phyloP scores from a whole-genome alignment of 2,329 filamentous ascomycete species.

The Ceratocystis colombiana region DNA sequence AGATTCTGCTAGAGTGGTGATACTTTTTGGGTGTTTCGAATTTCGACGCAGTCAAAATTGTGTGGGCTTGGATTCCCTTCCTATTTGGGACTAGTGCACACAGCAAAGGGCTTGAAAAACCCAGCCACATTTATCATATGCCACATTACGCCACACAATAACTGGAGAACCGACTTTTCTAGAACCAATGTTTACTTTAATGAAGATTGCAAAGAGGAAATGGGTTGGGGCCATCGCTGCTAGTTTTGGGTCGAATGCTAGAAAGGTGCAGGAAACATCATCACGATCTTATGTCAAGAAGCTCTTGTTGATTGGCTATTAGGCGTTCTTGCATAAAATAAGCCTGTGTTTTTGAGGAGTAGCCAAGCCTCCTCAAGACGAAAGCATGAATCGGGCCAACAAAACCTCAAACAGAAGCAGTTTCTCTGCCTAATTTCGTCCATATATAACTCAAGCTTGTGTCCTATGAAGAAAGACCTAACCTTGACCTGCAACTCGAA shows the following conservation, averaged over 20 bases:
- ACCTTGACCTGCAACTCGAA: neutral
- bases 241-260: too few relatives aligned
- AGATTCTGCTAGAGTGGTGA: constrained; percentile 24
- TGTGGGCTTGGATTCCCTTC: constrained; percentile 23
- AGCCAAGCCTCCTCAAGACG: neutral
- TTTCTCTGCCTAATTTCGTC: constrained; percentile 9
- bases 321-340: neutral
- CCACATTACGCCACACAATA: neutral
- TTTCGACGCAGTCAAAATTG: constrained; percentile 24
- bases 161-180: neutral
- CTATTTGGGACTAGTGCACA: constrained; percentile 25
- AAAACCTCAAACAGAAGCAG: neutral
- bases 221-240: too few relatives aligned
- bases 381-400: neutral
- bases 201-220: neutral
- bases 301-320: neutral
- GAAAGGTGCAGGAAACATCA: too few relatives aligned
- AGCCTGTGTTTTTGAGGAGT: neutral
- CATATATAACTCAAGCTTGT: neutral
- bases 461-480: neutral
- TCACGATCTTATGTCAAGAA: too few relatives aligned
- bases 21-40: constrained; percentile 23
- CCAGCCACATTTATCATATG: constrained; percentile 12
- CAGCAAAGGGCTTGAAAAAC: constrained; percentile 24
- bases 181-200: neutral